A percentile compares a stretch with the other conserved stretches of the same genome.
Evolutionary conservation across 768 basidiomycete species (phyloP).

Genomic region (Russula emetica): DNA sequence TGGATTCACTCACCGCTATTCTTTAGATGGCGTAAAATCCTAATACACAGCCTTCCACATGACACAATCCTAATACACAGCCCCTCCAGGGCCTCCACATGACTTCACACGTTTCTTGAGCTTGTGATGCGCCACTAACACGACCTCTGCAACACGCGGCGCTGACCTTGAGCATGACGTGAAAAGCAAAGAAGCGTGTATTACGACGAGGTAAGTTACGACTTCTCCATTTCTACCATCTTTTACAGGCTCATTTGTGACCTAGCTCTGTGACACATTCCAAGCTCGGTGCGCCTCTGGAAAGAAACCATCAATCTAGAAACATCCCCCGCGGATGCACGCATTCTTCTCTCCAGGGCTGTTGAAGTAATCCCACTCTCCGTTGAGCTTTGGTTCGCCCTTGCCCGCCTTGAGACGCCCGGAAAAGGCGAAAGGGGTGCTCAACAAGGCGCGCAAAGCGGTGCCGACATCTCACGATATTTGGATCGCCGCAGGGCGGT

Average conservation of each 20-base stretch:
- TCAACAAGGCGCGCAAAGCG: conserved; percentile 92
- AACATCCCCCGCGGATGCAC: conserved; percentile 80
- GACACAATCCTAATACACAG: too few species aligned
- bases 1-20: too few species aligned
- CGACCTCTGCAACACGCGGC: too few species aligned
- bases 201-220: conserved; percentile 85
- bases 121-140: too few species aligned
- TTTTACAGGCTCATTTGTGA: background rate
- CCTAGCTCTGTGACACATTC: conserved; percentile 91
- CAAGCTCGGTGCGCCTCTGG: conserved; percentile 95
- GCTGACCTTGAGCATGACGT: conserved; percentile 83
- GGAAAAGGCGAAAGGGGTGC: conserved; percentile 85
- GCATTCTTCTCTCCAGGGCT: conserved; percentile 86
- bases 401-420: conserved; percentile 93
- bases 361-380: conserved; percentile 96
- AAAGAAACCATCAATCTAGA: conserved; percentile 98
- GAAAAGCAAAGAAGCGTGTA: conserved; percentile 85
- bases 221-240: background rate
- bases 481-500: conserved; percentile 94
- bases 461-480: conserved; percentile 97
- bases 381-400: conserved; percentile 96
- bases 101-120: too few species aligned
- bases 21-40: too few species aligned
- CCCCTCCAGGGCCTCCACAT: too few species aligned
- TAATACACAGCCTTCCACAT: too few species aligned